Evolutionary conservation across 257 asterid species (phyloP), one percentile per base, ranked within the genome.

Genomic region (Capsicum pubescens): DNA sequence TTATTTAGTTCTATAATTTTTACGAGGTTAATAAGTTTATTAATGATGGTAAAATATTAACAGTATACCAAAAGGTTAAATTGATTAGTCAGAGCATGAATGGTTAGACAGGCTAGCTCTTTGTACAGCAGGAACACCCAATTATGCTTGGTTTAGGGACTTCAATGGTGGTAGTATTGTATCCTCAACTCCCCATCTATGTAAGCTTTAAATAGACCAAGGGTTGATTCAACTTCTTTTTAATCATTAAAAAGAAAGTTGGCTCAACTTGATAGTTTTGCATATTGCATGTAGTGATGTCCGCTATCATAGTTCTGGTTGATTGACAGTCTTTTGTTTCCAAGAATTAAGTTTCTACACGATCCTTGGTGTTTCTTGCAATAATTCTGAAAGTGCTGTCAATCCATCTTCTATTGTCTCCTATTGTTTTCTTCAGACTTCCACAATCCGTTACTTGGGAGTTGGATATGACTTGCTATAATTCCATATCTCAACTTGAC

Each of bases 51-150:
- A 72, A 74, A 48, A 50, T 50, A 50, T 15, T 52, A 12, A 19
- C 46, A 50, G 61, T 21, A 52, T 7, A 12, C 5, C 81, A 21
- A 52, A 44, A 76, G 44, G 63, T 21, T 76, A 52, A 52, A 76
- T 48, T 76, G 46, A 63, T 76, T 74, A 21, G 58, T 52, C 63
- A 76, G 21, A 76, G 48, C 21, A 52, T 26, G 63, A 74, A 76
- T 8, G 21, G 44, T 72, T 26, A 72, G 48, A 19, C 80, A 19
- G 79, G 36, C 57, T n/a, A 57, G 36, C 39, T n/a, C 42, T 72
- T 72, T 46, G 80, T 19, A 10, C 59, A 72, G 35, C 80, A 46
- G 48, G 79, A 72, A 72, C 59, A 19, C 8, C 59, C n/a, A 71
- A 46, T 50, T 71, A 46, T 46, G 11, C 42, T 72, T 72, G 60